Percentiles rank a stretch among this genome's conserved stretches.
Conservation (phyloP, 108 stramenopile genomes). For the Cyclotella sp. region DNA sequence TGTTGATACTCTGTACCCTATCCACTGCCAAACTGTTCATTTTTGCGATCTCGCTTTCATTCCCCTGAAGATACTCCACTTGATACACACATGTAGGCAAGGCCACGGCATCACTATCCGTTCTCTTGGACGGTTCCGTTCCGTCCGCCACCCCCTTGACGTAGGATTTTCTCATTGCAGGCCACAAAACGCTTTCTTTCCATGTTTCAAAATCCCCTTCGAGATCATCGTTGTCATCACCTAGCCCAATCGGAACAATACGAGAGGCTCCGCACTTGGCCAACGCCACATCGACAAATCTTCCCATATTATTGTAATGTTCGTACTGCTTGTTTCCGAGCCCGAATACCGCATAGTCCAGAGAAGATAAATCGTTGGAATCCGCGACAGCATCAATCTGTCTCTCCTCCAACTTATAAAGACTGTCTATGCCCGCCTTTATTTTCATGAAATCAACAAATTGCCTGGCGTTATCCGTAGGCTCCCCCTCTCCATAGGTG, state of each 20-base stretch:
- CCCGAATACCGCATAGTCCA: conserved; percentile 95
- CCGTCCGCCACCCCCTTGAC: conserved; percentile 28
- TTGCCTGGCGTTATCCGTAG: conserved; percentile 94
- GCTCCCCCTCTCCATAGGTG: conserved; percentile 99
- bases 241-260: conserved; percentile 79
- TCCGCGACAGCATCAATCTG: neutral
- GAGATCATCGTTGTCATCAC: conserved; percentile 95
- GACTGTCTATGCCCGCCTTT: conserved; percentile 42
- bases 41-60: neutral
- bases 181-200: conserved; percentile 89
- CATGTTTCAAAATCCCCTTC: conserved; percentile 98
- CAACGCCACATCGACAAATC: conserved; percentile 78
- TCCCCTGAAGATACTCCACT: conserved; percentile 54
- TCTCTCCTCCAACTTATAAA: conserved; percentile 27
- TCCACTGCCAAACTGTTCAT: conserved; percentile 14
- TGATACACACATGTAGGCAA: conserved; percentile 70
- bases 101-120: conserved; percentile 1
- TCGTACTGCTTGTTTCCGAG: conserved; percentile 98
- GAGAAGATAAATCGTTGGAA: conserved; percentile 39
- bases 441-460: conserved; percentile 79
- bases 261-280: conserved; percentile 77
- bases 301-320: conserved; percentile 97
- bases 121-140: neutral
- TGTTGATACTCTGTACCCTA: conserved; percentile 71
- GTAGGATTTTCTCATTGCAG: conserved; percentile 61